Percentiles rank a stretch among this genome's conserved stretches.
phyloP scores from a whole-genome alignment of 1,284 basidiomycete genomes.

The Puccinia triticina region DNA sequence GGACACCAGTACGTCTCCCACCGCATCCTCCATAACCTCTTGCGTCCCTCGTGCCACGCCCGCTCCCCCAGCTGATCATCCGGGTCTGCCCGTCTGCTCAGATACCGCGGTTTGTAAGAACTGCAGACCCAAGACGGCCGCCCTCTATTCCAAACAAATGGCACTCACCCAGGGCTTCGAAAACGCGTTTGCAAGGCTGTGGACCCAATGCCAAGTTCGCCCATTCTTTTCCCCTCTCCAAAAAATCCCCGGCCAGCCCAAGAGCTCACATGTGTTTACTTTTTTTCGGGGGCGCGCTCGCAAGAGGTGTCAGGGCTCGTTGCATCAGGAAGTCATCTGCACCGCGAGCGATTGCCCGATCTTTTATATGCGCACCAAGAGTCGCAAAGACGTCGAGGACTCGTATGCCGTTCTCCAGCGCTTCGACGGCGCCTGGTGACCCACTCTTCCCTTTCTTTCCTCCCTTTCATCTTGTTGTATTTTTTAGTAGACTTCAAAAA shows the following conservation, averaged over 20 bases:
- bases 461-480: neutral
- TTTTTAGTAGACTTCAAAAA: neutral
- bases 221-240: neutral
- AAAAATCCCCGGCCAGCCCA: neutral
- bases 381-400: conserved; percentile 55
- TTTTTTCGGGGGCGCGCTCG: neutral
- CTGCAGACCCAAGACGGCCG: conserved; percentile 78
- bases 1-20: conserved; percentile 67
- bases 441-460: neutral
- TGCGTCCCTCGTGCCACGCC: too few species aligned
- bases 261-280: neutral
- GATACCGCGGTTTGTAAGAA: conserved; percentile 91
- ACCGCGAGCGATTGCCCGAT: conserved; percentile 54
- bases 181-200: conserved; percentile 85
- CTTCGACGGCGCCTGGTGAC: conserved; percentile 54
- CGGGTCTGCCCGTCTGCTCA: conserved; percentile 58
- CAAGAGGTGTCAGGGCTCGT: conserved; percentile 82
- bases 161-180: conserved; percentile 74
- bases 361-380: conserved; percentile 55
- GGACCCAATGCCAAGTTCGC: conserved; percentile 85
- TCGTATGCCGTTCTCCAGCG: conserved; percentile 53
- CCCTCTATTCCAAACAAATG: conserved; percentile 86
- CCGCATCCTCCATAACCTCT: too few species aligned
- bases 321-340: conserved; percentile 71
- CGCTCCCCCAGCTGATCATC: too few species aligned